Evolutionary conservation across 2,329 filamentous ascomycete species (phyloP), one percentile per base, ranked within the genome.

Genomic region (Colletotrichum liaoningense): DNA sequence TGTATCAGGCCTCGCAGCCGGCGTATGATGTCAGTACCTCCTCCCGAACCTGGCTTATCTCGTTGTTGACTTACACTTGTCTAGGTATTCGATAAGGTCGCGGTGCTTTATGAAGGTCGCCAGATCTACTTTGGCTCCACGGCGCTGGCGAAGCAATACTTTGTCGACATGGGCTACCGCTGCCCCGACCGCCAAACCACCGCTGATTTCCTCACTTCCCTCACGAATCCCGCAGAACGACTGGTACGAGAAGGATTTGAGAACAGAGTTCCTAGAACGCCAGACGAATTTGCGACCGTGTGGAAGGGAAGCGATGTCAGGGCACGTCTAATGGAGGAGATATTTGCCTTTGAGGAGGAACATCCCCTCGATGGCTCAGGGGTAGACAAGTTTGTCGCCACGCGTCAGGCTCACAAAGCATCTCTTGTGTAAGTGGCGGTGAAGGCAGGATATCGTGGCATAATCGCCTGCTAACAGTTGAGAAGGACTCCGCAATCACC

Each of bases 201-300:
- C 0, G 90, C 93, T 1, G 93, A 95, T 79, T 95, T 94, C 82
- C 82, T 95, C 62, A 94, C 93, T 2, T 91, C 91, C 0, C 82
- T 87, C 5, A 86, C 85, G 1, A 79, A 76, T 24, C 74, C 64
- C 9, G 26, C 79, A 5, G 79, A 80, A 46, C 78, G 79, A 42
- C 46, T 75, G 5, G 59, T 78, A 1, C 38, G 38, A 38, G 80
- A 84, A 12, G 89, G 89, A 9, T 87, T 84, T 67, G 88, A 92
- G 76, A 82, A 84, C 2, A 88, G 85, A 12, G 88, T 90, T 0
- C 92, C 92, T 0, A 57, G 35, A 9, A 91, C 89, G 1, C 82
- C 91, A 0, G 86, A 88, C 75, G 91, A 91, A 58, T 85, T 93
- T 35, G 52, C 69, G 7, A 22, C 35, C 6, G 52, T 16, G 2